Percentiles rank a stretch among this genome's conserved stretches.
Evolutionary conservation across 345 rosid genomes (phyloP).

Genomic region (Lepidium sativum): DNA sequence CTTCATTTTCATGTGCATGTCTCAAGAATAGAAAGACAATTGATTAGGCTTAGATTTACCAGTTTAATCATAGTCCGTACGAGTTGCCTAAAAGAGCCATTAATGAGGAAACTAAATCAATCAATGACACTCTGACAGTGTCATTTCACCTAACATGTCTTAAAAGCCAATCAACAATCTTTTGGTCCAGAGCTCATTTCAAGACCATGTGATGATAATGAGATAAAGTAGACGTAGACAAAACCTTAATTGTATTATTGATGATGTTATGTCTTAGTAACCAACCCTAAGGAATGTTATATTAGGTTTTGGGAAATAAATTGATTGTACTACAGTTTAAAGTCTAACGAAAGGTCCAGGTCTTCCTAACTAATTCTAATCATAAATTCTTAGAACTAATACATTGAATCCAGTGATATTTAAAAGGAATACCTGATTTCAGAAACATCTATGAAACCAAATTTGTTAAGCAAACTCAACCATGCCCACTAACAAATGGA

Average conservation of each 20-base stretch:
- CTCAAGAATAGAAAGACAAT: slow-evolving; percentile 16
- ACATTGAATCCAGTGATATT: background rate
- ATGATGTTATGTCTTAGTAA: slow-evolving; percentile 13
- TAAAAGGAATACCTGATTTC: background rate
- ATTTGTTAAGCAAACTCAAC: background rate
- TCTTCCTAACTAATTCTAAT: slow-evolving; percentile 1
- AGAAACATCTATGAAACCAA: background rate
- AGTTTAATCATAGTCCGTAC: slow-evolving; percentile 20
- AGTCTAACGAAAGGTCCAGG: background rate
- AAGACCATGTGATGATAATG: slow-evolving; percentile 22
- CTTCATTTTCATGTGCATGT: background rate
- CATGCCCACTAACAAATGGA: background rate
- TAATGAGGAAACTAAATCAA: slow-evolving; percentile 21
- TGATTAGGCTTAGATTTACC: slow-evolving; percentile 6
- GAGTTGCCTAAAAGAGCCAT: slow-evolving; percentile 19
- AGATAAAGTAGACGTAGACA: slow-evolving; percentile 21
- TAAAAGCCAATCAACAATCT: slow-evolving; percentile 7
- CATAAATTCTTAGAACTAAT: background rate
- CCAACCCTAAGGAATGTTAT: slow-evolving; percentile 7
- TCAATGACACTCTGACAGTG: slow-evolving; percentile 15
- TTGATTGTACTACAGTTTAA: background rate
- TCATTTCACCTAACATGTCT: slow-evolving; percentile 24
- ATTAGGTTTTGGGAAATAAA: background rate
- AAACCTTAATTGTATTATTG: slow-evolving; percentile 19
- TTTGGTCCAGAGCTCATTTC: slow-evolving; percentile 21